Base-by-base conservation (phyloP, 345 rosid genomes). In the Camelina hispida region DNA sequence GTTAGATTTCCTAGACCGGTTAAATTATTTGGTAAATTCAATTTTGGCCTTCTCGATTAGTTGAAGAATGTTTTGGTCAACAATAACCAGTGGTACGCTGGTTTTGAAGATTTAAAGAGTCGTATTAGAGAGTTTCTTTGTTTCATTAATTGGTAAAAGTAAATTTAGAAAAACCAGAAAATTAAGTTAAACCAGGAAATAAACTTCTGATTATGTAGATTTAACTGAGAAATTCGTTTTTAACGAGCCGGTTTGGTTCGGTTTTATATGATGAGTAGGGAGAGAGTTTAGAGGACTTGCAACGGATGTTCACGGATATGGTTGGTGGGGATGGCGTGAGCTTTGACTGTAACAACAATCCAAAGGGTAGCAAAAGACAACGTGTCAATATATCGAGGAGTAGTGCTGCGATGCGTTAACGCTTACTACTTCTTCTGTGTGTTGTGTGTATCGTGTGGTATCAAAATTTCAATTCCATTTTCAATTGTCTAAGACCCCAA, bases 241-340 rank as follows among this genome's bases (percentile, higher is more conserved):
- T 9, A 46, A 46, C 40, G 20, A 37, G 23, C 61, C 60, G 77
- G 48, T 58, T 58, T 18, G 5, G n/a, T 9, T 73, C 34, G 5
- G 18, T 7, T 25, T 73, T 43, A 43, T 50, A 60, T 60, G 6
- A 54, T 34, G 37, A 34, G 8, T 34, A 93, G 96, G 94, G 87
- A 7, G 87, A 89, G 40, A 93, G 93, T 66, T 83, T 93, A 11
- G 97, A 93, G 81, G 98, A 93, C 55, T 87, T 93, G 40, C 98
- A 88, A 51, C 83, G 90, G 87, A 89, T 88, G 97, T 91, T 93
- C 32, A 75, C 83, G 72, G 97, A 91, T 0, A 91, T 93, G 84
- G 94, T 89, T 4, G 84, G 87, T 23, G 92, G 89, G 22, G 90
- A 18, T 40, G 74, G 83, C 3, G 13, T 12, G 38, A 72, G 78